Evolutionary conservation across 306 rosid species (phyloP).

Genomic region (Castanopsis chinensis): DNA sequence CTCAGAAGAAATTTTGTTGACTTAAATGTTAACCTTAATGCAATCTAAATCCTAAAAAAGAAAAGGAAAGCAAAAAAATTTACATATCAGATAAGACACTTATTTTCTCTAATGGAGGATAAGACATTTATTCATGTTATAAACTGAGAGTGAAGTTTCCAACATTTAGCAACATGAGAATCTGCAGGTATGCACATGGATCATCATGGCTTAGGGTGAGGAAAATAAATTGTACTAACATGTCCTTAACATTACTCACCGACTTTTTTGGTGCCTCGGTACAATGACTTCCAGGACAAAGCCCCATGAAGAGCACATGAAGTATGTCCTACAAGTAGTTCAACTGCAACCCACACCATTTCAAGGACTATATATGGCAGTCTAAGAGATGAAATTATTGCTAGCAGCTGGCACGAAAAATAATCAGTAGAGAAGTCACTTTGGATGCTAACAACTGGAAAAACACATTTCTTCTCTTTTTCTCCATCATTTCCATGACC

Average conservation of each 20-base stretch:
- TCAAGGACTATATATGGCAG: background rate
- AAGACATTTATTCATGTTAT: too few species aligned
- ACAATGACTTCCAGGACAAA: background rate
- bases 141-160: background rate
- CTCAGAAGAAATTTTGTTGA: too few species aligned
- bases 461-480: background rate
- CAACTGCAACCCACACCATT: background rate
- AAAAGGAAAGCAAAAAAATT: too few species aligned
- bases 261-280: background rate
- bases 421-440: background rate
- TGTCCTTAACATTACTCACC: background rate
- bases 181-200: background rate
- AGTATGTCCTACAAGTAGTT: background rate
- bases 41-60: too few species aligned
- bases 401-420: background rate
- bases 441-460: background rate
- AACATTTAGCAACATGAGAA: background rate
- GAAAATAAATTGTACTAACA: background rate
- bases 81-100: too few species aligned
- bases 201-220: too few species aligned
- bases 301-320: background rate
- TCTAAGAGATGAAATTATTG: background rate
- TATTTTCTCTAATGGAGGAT: too few species aligned
- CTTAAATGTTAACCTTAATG: too few species aligned
- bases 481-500: too few species aligned